Conservation (phyloP, 2,329 filamentous ascomycete species). For the Diaporthe ampelina region DNA sequence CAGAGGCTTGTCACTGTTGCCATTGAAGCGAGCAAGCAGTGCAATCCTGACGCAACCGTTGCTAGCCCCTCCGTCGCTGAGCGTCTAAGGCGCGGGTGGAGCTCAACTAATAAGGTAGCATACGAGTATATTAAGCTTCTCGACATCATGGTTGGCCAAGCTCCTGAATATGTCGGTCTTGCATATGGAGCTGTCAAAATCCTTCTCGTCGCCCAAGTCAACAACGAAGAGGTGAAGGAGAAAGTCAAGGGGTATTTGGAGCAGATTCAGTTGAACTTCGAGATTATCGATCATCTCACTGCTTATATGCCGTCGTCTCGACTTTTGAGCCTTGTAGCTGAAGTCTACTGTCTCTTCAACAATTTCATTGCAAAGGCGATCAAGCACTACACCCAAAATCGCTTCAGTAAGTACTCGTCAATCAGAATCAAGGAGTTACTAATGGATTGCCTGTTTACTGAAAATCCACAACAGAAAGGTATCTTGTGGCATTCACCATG, state of each 20-base stretch:
- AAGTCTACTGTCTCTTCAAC: slow-evolving; percentile 25
- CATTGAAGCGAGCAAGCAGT: background rate
- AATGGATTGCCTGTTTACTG: background rate
- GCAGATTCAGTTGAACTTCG: slow-evolving; percentile 15
- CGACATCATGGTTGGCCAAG: slow-evolving; percentile 26
- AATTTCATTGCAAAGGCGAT: slow-evolving; percentile 9
- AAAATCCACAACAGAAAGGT: background rate
- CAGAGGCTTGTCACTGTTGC: background rate
- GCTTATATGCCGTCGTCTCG: slow-evolving; percentile 4
- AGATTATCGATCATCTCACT: slow-evolving; percentile 16
- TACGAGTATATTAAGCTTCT: slow-evolving; percentile 18
- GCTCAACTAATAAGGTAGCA: background rate
- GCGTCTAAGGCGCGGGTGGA: background rate
- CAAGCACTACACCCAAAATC: background rate
- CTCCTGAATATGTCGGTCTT: slow-evolving; percentile 7
- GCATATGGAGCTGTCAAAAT: slow-evolving; percentile 30
- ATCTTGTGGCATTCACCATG: background rate
- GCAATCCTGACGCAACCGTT: background rate
- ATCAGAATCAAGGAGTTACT: background rate
- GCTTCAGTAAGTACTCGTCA: background rate
- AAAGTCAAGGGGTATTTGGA: slow-evolving; percentile 16
- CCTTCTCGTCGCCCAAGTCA: slow-evolving; percentile 26
- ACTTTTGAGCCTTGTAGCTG: background rate
- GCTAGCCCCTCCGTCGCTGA: background rate
- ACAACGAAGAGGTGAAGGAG: slow-evolving; percentile 8